Evolutionary conservation across 2,329 filamentous ascomycete genomes (phyloP).

Genomic region (Paecilomyces variotii): DNA sequence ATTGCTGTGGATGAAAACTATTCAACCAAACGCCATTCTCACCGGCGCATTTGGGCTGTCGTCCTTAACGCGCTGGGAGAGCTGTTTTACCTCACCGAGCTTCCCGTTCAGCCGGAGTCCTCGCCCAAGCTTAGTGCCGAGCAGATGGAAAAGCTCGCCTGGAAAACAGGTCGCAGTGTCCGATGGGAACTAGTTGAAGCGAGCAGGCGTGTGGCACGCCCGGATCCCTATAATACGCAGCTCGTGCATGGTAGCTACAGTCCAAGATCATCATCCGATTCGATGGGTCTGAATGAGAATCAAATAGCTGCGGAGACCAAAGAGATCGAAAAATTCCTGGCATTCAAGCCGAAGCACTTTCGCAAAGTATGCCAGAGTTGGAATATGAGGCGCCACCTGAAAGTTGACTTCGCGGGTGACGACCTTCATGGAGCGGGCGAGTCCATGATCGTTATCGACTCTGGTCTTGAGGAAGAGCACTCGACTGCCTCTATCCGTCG

Average conservation of each 20-base stretch:
- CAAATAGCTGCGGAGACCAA: slow-evolving; percentile 69
- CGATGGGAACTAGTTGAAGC: slow-evolving; percentile 75
- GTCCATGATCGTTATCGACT: slow-evolving; percentile 63
- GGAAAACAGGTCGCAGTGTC: slow-evolving; percentile 69
- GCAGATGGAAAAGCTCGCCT: slow-evolving; percentile 59
- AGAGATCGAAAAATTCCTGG: slow-evolving; percentile 71
- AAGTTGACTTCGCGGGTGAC: slow-evolving; percentile 82
- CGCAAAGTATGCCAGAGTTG: slow-evolving; percentile 70
- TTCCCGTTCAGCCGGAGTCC: slow-evolving; percentile 50
- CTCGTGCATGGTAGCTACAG: slow-evolving; percentile 67
- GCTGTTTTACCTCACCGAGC: slow-evolving; percentile 71
- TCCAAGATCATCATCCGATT: slow-evolving; percentile 66
- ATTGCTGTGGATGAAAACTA: slow-evolving; percentile 80
- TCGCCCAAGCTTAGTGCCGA: slow-evolving; percentile 40
- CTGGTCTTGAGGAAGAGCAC: slow-evolving; percentile 58
- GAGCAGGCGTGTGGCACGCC: slow-evolving; percentile 62
- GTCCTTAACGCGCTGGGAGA: slow-evolving; percentile 92
- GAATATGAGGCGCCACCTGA: slow-evolving; percentile 81
- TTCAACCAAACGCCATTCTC: slow-evolving; percentile 58
- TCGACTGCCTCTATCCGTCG: slow-evolving; percentile 44
- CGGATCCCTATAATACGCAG: slow-evolving; percentile 64
- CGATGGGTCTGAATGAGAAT: slow-evolving; percentile 60
- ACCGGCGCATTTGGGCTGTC: slow-evolving; percentile 77
- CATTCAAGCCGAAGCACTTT: slow-evolving; percentile 68
- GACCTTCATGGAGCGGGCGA: slow-evolving; percentile 72